Evolutionary conservation across 768 basidiomycete species (phyloP), one percentile per base, ranked within the genome.

Genomic region (Serpula lacrymans): DNA sequence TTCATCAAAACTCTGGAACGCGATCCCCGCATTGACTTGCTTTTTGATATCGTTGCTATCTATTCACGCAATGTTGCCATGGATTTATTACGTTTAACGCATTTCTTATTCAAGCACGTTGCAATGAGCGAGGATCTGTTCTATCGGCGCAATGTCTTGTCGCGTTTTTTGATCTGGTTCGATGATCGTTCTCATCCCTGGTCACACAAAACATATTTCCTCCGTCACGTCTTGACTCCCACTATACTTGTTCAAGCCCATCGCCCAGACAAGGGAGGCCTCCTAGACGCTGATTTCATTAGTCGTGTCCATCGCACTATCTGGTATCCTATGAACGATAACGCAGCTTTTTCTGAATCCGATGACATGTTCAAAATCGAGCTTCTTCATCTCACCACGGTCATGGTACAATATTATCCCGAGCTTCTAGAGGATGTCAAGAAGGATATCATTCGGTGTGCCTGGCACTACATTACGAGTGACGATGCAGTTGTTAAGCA

Each of bases 401-500:
- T 91, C 24, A 74, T 99, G 45, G 84, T 98, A 4, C 87, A 94
- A 45, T 74, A 85, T 52, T 93, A 90, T 49, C 75, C 83, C 2
- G 67, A 78, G n/a, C 62, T 89, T n/a, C 71, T 96, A 30, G 80
- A 79, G 43, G 85, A 90, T 32, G 79, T 77, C 26, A 80, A 87
- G 62, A 97, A 93, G 59, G 89, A 94, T 45, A 82, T 98, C 50
- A 93, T 97, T 67, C 88, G 86, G 59, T 86, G 87, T 42, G 89
- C 91, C 14, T 97, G 92, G 92, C 77, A 84, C 52, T 88, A 84
- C 52, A 88, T 94, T 50, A 76, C 75, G 5, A 82, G 71, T 40
- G 90, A 95, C 29, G 96, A 98, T 58, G 76, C 84, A 5, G 81
- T 93, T 14, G 89, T 96, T 54, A 94, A 91, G 60, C 90, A 97